phyloP scores from a whole-genome alignment of 2,329 filamentous ascomycete genomes.

The Chaetomium sp. region DNA sequence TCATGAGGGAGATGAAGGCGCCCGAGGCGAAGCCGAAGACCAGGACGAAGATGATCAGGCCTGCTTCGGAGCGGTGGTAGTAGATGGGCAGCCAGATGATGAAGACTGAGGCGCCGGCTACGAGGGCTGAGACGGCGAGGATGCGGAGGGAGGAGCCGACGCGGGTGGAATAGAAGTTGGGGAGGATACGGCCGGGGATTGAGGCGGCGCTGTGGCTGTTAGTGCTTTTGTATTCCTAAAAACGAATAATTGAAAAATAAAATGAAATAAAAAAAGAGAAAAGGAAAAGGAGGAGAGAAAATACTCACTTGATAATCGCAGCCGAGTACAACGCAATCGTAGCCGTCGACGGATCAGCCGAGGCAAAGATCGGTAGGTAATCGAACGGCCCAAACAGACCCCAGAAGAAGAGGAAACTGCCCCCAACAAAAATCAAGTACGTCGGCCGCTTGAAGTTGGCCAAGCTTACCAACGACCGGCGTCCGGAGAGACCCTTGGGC shows the following conservation, averaged over 20 bases:
- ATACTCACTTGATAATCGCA: slow-evolving; percentile 2
- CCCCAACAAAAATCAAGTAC: slow-evolving; percentile 2
- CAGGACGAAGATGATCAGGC: neutral
- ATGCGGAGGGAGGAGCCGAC: neutral
- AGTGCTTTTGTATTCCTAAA: too few relatives aligned
- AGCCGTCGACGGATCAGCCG: neutral
- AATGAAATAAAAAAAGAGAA: neutral
- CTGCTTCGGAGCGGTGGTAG: neutral
- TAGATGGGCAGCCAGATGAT: slow-evolving; percentile 1
- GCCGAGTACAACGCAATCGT: neutral
- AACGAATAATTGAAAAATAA: neutral
- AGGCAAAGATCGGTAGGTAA: slow-evolving; percentile 3
- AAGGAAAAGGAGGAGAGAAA: neutral
- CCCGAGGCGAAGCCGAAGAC: neutral
- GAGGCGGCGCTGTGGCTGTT: neutral
- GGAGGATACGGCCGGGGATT: slow-evolving; percentile 2
- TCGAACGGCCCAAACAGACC: slow-evolving; percentile 6
- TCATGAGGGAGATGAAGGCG: slow-evolving; percentile 4
- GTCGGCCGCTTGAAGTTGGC: neutral
- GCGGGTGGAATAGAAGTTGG: slow-evolving; percentile 4
- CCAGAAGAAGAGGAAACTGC: slow-evolving; percentile 6
- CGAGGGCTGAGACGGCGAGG: neutral
- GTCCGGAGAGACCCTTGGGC: neutral
- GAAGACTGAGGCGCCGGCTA: neutral
- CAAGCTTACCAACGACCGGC: neutral